phyloP scores from a whole-genome alignment of 768 basidiomycete species.

The Filobasidium wieringae region DNA sequence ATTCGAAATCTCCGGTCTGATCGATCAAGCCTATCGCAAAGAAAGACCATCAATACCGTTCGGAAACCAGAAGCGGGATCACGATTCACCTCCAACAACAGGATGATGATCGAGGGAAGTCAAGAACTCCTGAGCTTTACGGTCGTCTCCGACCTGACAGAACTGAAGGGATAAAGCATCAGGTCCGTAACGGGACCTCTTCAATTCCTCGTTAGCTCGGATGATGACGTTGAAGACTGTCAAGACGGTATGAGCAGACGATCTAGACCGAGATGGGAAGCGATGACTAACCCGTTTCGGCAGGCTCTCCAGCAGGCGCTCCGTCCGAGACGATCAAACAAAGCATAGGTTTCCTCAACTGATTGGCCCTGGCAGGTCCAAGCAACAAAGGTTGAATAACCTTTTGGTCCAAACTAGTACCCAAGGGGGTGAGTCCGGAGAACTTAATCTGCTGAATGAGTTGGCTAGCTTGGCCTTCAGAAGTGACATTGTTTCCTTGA shows the following conservation, averaged over 20 bases:
- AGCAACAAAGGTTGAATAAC: constrained; percentile 41
- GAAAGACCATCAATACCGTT: background rate
- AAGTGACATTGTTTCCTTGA: constrained; percentile 39
- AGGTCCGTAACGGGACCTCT: constrained; percentile 27
- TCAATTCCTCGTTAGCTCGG: constrained; percentile 27
- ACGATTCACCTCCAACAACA: constrained; percentile 35
- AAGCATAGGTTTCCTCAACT: constrained; percentile 40
- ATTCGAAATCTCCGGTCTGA: constrained; percentile 32
- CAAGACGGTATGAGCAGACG: background rate
- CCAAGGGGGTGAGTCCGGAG: constrained; percentile 40
- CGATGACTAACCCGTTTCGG: constrained; percentile 5
- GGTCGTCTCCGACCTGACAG: constrained; percentile 38
- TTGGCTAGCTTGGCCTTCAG: constrained; percentile 32
- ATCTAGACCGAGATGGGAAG: too few species aligned
- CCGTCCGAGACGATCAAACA: constrained; percentile 37
- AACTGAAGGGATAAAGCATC: constrained; percentile 39
- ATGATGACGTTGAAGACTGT: constrained; percentile 34
- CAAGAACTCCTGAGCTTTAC: constrained; percentile 39
- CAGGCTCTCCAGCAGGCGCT: constrained; percentile 8
- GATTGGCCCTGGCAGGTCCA: constrained; percentile 34
- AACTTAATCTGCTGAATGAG: constrained; percentile 40
- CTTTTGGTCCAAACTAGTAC: constrained; percentile 39
- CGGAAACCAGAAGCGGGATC: constrained; percentile 35
- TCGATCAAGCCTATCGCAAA: constrained; percentile 32
- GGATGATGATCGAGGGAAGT: constrained; percentile 39